phyloP scores from a whole-genome alignment of 495 filamentous ascomycete species.

The Neurospora sp. region DNA sequence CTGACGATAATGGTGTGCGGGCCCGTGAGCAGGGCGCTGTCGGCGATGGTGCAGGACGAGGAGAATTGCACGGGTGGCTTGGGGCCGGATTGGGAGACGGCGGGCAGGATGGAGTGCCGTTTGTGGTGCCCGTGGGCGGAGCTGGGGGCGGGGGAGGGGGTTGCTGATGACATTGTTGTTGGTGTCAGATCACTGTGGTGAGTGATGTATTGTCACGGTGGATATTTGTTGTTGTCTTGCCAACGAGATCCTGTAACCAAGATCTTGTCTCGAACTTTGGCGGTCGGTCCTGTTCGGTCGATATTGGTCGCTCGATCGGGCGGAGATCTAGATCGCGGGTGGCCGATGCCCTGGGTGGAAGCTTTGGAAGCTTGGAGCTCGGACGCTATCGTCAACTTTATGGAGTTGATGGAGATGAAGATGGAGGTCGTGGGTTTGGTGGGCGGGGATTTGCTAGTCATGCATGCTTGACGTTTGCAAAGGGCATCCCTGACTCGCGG shows the following conservation, averaged over 20 bases:
- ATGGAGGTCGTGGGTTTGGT: neutral
- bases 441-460: neutral
- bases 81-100: conserved; percentile 31
- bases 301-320: neutral
- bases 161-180: conserved; percentile 9
- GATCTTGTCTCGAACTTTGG: neutral
- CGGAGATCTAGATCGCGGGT: neutral
- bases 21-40: conserved; percentile 64
- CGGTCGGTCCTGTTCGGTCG: neutral
- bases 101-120: conserved; percentile 40
- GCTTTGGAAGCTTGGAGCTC: neutral
- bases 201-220: neutral
- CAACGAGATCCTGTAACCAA: too few species aligned
- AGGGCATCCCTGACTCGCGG: neutral
- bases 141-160: neutral
- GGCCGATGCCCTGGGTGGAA: neutral
- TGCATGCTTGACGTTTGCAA: neutral
- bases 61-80: conserved; percentile 64
- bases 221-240: neutral
- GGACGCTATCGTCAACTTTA: neutral
- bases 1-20: conserved; percentile 62
- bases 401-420: neutral
- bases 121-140: conserved; percentile 26
- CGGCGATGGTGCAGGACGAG: conserved; percentile 60
- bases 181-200: neutral